Base-by-base conservation (phyloP, 306 rosid species). In the Begonia loranthoides region DNA sequence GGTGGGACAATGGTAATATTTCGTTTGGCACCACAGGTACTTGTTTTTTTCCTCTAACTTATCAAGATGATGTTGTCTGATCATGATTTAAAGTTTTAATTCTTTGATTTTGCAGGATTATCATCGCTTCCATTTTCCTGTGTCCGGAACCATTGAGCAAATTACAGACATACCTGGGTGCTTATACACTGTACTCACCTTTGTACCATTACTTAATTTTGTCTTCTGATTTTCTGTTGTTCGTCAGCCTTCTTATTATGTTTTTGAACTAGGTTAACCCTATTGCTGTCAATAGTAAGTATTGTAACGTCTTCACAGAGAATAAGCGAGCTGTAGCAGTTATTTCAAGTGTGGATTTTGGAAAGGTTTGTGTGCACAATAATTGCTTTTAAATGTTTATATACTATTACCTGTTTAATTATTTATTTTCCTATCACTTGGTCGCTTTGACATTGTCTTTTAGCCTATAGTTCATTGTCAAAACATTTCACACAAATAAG, bases 11-110 rank as follows among this genome's bases (percentile, higher is more conserved):
- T 90, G 75, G 95, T 90, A 41, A 68, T 90, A 80, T 85, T 90
- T 73, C 97, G 97, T 55, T 64, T 90, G 81, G 97, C 97, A 66
- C 97, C 97, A 13, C 97, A 90, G 90, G 97, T 90, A 75, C 55
- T 34, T 48, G 22, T 55, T 51, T 13, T 64, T 60, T 8, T 39
- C 9, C 36, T 28, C 36, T 51, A 4, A 39, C 41, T 4, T 22
- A 13, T 44, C 59, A 43, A 44, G 55, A 7, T 60, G 43, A 45
- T 36, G 19, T 64, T 60, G 41, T 61, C 59, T 46, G 49, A 17
- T 59, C 54, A 43, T 51, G 11, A 24, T 44, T 59, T 66, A 52
- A 41, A 54, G 36, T 5, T 54, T 61, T 13, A 38, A 13, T 21
- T 13, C 45, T 57, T 10, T 36, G 47, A 36, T 60, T 38, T 74